These are phyloP conservation scores for Suhomyces taliae DNA, from an alignment of 1,139 yeast genomes.

Conservation along the genomic window DNA sequence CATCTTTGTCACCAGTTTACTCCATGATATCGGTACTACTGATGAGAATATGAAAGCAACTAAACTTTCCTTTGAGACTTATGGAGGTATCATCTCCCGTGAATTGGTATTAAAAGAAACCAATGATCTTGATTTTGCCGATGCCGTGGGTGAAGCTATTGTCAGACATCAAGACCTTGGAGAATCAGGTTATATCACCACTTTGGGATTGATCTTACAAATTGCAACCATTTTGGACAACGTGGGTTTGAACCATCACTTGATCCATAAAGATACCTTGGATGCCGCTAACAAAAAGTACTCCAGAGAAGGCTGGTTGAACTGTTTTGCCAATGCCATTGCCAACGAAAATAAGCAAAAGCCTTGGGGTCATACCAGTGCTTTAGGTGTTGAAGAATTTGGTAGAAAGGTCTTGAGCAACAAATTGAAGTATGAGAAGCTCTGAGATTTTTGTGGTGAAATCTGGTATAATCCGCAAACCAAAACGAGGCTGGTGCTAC, in stretches of 20 bases:
- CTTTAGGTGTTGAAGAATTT: slow-evolving; percentile 35
- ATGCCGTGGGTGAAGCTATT: slow-evolving; percentile 41
- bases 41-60: slow-evolving; percentile 36
- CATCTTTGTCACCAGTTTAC: slow-evolving; percentile 32
- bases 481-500: too few relatives aligned
- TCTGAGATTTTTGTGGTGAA: not conserved
- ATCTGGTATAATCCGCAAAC: too few relatives aligned
- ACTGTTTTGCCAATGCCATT: slow-evolving; percentile 37
- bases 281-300: slow-evolving; percentile 29
- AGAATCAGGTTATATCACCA: slow-evolving; percentile 35
- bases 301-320: slow-evolving; percentile 34
- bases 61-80: slow-evolving; percentile 40
- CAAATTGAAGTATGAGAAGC: slow-evolving; percentile 22
- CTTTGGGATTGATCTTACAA: slow-evolving; percentile 37
- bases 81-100: slow-evolving; percentile 36
- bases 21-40: slow-evolving; percentile 42
- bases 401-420: slow-evolving; percentile 32
- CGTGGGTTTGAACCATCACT: slow-evolving; percentile 33
- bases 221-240: slow-evolving; percentile 39
- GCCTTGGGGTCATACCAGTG: slow-evolving; percentile 41
- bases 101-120: slow-evolving; percentile 29
- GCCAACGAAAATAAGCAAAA: slow-evolving; percentile 32
- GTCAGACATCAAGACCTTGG: slow-evolving; percentile 42
- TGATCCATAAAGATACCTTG: slow-evolving; percentile 32
- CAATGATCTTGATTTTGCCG: slow-evolving; percentile 31